Evolutionary conservation across 768 basidiomycete species (phyloP).

Genomic region (Lactifluus volemus): DNA sequence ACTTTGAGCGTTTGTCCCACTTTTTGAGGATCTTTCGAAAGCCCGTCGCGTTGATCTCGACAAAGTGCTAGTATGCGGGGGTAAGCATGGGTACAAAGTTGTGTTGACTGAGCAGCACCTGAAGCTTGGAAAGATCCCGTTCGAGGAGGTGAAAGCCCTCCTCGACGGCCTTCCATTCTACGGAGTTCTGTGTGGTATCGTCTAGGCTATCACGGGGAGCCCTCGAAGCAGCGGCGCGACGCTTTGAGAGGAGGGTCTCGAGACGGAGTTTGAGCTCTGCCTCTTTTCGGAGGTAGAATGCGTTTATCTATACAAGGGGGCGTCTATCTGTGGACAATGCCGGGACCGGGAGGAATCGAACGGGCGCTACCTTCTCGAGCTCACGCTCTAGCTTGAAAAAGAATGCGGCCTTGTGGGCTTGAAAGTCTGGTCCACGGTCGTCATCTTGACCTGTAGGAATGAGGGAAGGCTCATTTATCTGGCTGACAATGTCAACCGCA

Average conservation of each 20-base stretch:
- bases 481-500: slow-evolving; percentile 20
- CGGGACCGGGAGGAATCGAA: background rate
- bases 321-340: slow-evolving; percentile 2
- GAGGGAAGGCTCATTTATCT: slow-evolving; percentile 45
- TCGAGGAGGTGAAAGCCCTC: slow-evolving; percentile 94
- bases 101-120: slow-evolving; percentile 44
- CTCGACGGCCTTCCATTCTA: slow-evolving; percentile 93
- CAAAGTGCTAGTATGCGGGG: slow-evolving; percentile 60
- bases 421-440: slow-evolving; percentile 76
- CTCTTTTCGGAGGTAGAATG: slow-evolving; percentile 96
- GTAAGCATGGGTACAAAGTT: slow-evolving; percentile 15
- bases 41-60: slow-evolving; percentile 94
- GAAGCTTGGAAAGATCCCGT: slow-evolving; percentile 88
- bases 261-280: slow-evolving; percentile 88
- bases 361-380: slow-evolving; percentile 71
- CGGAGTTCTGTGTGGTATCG: slow-evolving; percentile 52
- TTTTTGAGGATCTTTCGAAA: slow-evolving; percentile 98
- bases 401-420: slow-evolving; percentile 93
- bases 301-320: slow-evolving; percentile 66
- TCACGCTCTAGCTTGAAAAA: slow-evolving; percentile 98
- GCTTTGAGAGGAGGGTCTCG: slow-evolving; percentile 88
- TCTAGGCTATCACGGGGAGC: slow-evolving; percentile 61
- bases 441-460: slow-evolving; percentile 59
- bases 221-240: slow-evolving; percentile 71
- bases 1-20: slow-evolving; percentile 94